These are phyloP conservation scores for Megacollybia marginata DNA, from an alignment of 768 basidiomycete species.

Conservation along the genomic window DNA sequence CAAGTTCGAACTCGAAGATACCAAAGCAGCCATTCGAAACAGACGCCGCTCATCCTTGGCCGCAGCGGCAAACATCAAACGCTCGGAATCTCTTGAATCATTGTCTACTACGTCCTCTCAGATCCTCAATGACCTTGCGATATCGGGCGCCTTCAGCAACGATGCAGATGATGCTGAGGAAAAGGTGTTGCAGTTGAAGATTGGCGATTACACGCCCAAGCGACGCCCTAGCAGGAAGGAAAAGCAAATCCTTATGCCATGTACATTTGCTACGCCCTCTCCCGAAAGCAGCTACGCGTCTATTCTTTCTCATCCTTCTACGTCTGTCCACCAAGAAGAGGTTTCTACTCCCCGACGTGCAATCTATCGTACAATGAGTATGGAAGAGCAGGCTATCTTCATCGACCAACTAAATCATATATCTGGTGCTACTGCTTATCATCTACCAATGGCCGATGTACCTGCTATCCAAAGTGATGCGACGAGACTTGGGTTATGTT, in stretches of 20 bases:
- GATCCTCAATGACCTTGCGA: constrained; percentile 31
- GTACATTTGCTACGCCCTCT: constrained; percentile 45
- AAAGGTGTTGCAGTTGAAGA: constrained; percentile 31
- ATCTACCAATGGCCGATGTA: constrained; percentile 39
- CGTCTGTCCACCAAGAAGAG: not conserved
- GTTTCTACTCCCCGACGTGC: constrained; percentile 15
- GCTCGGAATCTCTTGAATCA: constrained; percentile 40
- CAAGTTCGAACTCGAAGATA: constrained; percentile 20
- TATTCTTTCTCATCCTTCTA: constrained; percentile 5
- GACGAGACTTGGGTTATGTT: constrained; percentile 32
- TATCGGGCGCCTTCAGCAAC: constrained; percentile 27
- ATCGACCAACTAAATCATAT: constrained; percentile 33
- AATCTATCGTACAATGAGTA: constrained; percentile 44
- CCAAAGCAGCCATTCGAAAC: constrained; percentile 21
- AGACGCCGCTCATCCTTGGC: constrained; percentile 23
- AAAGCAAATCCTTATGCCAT: constrained; percentile 39
- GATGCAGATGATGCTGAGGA: constrained; percentile 21
- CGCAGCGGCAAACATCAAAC: constrained; percentile 16
- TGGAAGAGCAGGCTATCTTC: constrained; percentile 45
- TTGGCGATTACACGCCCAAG: constrained; percentile 9
- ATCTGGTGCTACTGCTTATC: constrained; percentile 42
- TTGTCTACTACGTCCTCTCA: constrained; percentile 33
- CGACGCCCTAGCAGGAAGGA: constrained; percentile 12
- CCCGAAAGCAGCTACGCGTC: constrained; percentile 28
- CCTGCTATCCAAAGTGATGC: constrained; percentile 32